Base-by-base conservation (phyloP, 306 rosid species). In the Spatholobus suberectus region DNA sequence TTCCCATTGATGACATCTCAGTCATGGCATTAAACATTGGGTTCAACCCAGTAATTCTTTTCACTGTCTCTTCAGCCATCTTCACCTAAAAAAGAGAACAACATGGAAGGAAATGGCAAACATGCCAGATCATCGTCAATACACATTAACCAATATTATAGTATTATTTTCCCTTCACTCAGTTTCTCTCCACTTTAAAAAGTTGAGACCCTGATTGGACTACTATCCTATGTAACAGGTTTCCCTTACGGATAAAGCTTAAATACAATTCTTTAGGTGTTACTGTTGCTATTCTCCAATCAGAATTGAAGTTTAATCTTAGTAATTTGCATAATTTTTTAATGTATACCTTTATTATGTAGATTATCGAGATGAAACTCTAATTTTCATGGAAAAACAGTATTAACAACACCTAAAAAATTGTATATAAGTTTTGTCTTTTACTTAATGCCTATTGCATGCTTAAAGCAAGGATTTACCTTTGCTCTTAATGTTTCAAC, bases 401-500 rank as follows among this genome's bases (percentile, higher is more conserved):
- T n/a, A n/a, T n/a, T n/a, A n/a, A n/a, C n/a, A n/a, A n/a, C n/a
- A n/a, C n/a, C n/a, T n/a, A n/a, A n/a, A n/a, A n/a, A n/a, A n/a
- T n/a, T n/a, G n/a, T n/a, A n/a, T n/a, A n/a, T n/a, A n/a, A n/a
- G n/a, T n/a, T n/a, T n/a, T n/a, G n/a, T n/a, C n/a, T n/a, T n/a
- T 58, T 58, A 58, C 65, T 58, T 58, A 24, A 58, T 6, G n/a
- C 67, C 38, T 66, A 29, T 43, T 24, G 26, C 51, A 21, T 63
- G 61, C 23, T 63, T 57, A 26, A 34, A 44, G 49, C 49, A 83
- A 57, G 34, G 57, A 32, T 68, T 59, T 82, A 96, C 99, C 97
- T 96, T 92, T 61, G 99, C 97, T 90, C 97, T 94, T 87, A 96
- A 73, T 55, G 98, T 92, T 86, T 96, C 98, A 47, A 92, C 88